phyloP scores from a whole-genome alignment of 306 rosid species.

The Ormosia semicastrata region DNA sequence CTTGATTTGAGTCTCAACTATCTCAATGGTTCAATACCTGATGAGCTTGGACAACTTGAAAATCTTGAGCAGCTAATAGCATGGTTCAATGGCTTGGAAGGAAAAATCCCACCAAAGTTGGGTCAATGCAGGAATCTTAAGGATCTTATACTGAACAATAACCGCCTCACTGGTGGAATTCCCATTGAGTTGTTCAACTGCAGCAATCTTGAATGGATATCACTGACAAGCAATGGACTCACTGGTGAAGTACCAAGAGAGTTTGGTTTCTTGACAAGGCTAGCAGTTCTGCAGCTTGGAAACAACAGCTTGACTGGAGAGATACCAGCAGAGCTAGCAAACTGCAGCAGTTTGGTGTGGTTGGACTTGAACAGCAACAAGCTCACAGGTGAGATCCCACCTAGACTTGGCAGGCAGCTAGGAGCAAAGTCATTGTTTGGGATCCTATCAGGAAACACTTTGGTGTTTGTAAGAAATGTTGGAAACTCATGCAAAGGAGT shows the following conservation, averaged over 20 bases:
- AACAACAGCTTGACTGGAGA: conserved; percentile 82
- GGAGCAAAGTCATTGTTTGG: conserved; percentile 84
- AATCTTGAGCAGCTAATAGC: conserved; percentile 88
- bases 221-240: conserved; percentile 81
- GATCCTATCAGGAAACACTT: conserved; percentile 81
- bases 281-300: conserved; percentile 93
- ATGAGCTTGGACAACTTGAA: conserved; percentile 82
- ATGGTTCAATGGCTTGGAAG: conserved; percentile 91
- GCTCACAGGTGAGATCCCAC: conserved; percentile 93
- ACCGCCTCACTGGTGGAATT: conserved; percentile 65
- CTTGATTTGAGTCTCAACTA: conserved; percentile 87
- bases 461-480: conserved; percentile 88
- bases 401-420: conserved; percentile 86
- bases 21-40: conserved; percentile 83
- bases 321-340: conserved; percentile 80
- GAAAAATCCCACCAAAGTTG: conserved; percentile 80
- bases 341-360: conserved; percentile 96
- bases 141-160: conserved; percentile 88
- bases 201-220: conserved; percentile 91
- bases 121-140: conserved; percentile 82
- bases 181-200: conserved; percentile 78
- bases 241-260: conserved; percentile 70
- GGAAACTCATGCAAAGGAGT: conserved; percentile 93
- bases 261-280: conserved; percentile 75
- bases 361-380: conserved; percentile 96